Base-by-base conservation (phyloP, 352 stramenopile species). In the Albugo laibachii region DNA sequence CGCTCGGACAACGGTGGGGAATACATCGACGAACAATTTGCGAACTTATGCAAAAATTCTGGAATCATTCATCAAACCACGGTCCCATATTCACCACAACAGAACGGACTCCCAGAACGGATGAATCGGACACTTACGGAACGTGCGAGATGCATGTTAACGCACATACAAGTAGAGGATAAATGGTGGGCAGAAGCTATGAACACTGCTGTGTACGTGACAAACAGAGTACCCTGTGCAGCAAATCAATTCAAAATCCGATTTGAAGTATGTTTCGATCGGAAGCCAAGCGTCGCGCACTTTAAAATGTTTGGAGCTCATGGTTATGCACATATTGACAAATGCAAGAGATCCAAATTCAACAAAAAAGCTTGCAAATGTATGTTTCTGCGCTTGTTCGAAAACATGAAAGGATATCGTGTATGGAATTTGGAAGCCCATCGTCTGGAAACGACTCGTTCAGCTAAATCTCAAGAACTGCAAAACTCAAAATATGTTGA, bases 1-100 rank as follows among this genome's bases (percentile, higher is more conserved):
- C 44, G 57, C 1, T 59, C 59, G 4, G 57, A 66, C 54, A 65
- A 65, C 13, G 62, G 54, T 1, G 52, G 44, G 4, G 53, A 68
- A 39, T 57, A 60, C 24, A 19, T 43, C 16, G 59, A 37, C 54
- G 24, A 31, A 3, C 3, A 31, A 31, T 31, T 31, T 31, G 24
- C 24, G 3, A 10, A 31, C 24, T 31, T 31, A 31, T 31, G 24
- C 24, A 31, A 31, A 31, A 31, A 31, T 31, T 31, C 24, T 8
- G 24, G 8, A 31, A 31, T 31, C 24, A 31, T 31, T 10, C 24
- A 31, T 31, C 24, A 31, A 31, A 31, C 35, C 16, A 57, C 45
- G 10, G 54, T 56, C 27, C 49, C 54, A 21, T 52, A 59, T 38
- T 56, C 19, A 10, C 49, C 54, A 40, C 48, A 59, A 47, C 48